Evolutionary conservation across 331 rosid species (phyloP).

Genomic region (Cydonia oblonga): DNA sequence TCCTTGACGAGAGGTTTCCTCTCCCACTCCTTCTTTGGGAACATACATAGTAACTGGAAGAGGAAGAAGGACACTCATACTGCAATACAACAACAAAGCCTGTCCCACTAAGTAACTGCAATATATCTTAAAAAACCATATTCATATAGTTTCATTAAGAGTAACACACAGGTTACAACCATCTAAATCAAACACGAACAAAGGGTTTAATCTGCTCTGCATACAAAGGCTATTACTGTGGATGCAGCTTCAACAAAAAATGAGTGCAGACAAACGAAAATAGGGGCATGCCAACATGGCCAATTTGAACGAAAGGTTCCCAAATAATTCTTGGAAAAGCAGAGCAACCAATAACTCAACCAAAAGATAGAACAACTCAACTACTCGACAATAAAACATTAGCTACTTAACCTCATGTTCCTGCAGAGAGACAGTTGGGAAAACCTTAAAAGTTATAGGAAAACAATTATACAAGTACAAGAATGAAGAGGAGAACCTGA

Average conservation of each 20-base stretch:
- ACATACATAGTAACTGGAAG: constrained; percentile 70
- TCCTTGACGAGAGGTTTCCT: constrained; percentile 66
- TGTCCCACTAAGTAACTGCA: too few relatives aligned
- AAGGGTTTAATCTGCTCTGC: background rate
- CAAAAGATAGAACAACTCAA: background rate
- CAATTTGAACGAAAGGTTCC: constrained; percentile 80
- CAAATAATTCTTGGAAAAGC: constrained; percentile 13
- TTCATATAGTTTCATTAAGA: background rate
- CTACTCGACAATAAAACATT: background rate
- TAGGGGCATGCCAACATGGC: constrained; percentile 50
- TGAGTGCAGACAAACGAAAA: background rate
- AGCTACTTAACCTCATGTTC: too few relatives aligned
- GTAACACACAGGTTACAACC: background rate
- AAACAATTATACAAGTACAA: too few relatives aligned
- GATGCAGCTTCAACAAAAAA: background rate
- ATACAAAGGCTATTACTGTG: background rate
- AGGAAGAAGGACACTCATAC: background rate
- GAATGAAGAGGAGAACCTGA: too few relatives aligned
- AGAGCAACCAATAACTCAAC: background rate
- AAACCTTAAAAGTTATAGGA: too few relatives aligned
- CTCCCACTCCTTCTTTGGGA: constrained; percentile 58
- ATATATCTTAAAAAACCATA: background rate
- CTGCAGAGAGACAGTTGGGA: too few relatives aligned
- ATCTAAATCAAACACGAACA: background rate
- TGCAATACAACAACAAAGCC: too few relatives aligned